Conservation (phyloP, 2,329 filamentous ascomycete species). For the Colletotrichum tropicale region DNA sequence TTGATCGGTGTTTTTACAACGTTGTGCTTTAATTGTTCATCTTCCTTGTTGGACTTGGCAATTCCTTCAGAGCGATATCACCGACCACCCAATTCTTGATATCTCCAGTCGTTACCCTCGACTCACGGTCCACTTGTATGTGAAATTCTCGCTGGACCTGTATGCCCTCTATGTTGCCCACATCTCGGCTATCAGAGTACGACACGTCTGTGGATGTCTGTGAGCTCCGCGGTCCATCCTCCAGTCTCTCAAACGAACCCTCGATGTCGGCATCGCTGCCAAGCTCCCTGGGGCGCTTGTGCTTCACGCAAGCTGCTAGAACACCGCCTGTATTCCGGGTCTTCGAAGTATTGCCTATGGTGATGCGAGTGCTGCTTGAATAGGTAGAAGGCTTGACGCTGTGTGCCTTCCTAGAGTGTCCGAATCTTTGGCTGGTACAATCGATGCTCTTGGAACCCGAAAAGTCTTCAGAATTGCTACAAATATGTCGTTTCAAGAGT, state of each 20-base stretch:
- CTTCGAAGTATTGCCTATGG: background rate
- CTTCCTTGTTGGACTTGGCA: no score
- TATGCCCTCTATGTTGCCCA: background rate
- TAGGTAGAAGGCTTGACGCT: background rate
- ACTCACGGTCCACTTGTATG: background rate
- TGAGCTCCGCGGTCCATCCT: background rate
- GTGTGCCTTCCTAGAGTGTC: background rate
- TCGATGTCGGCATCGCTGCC: background rate
- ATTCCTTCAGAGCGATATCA: background rate
- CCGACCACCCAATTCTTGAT: background rate
- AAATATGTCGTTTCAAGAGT: background rate
- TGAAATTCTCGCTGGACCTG: background rate
- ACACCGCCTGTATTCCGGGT: background rate
- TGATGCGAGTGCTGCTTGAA: background rate
- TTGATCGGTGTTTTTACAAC: no score
- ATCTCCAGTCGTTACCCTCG: fast-evolving
- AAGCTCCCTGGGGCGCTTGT: background rate
- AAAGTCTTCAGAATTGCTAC: background rate
- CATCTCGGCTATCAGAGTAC: background rate
- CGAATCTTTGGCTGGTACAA: background rate
- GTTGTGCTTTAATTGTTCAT: no score
- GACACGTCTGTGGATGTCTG: background rate
- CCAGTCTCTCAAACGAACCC: background rate
- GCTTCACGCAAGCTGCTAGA: background rate
- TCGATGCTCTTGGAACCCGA: background rate